Evolutionary conservation across 192 early-diverging fungal genomes (phyloP), one percentile per base, ranked within the genome.

Genomic region (Fimicolochytrium jonesii): DNA sequence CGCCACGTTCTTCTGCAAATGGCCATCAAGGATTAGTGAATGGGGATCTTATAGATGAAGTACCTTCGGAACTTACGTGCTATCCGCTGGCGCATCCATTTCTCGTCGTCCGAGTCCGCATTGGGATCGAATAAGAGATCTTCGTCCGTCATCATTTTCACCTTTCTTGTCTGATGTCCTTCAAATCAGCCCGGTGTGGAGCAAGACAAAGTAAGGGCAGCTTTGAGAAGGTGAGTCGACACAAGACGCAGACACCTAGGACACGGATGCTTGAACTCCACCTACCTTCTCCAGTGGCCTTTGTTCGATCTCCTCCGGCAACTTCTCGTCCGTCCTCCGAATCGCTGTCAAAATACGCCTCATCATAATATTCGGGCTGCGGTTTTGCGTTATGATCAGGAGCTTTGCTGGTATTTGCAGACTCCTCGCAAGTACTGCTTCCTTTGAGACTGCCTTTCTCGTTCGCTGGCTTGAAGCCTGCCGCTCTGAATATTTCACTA

Each of bases 71-170:
- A 22, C 45, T 13, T 25, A 55, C 52, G 25, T 11, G 10, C 6
- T 9, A 56, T 56, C 33, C 39, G 34, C 20, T 33, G 4, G 10
- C 37, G 17, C 54, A 56, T 6, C 57, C 57, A 59, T 1, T 59
- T 20, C 46, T 59, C 57, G 45, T 59, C 57, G 20, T 59, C 57
- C 30, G 42, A 45, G 3, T 59, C 57, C 10, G 57, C 57, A 28
- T 13, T 25, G 0, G 57, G 57, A 30, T 59, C 57, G 42, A 45
- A 59, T 30, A 59, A 46, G 41, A 59, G 43, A 6, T 43, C 43
- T 6, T 59, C 57, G 41, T 59, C 29, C 32, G 57, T 11, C 29
- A n/a, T 29, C n/a, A 20, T 43, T 33, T 34, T 34, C 13, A 10
- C 0, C 23, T 42, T 4, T 39, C 13, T 36, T 36, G 6, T 34